phyloP scores from a whole-genome alignment of 2,329 filamentous ascomycete genomes.

The Phaeomoniella chlamydospora region DNA sequence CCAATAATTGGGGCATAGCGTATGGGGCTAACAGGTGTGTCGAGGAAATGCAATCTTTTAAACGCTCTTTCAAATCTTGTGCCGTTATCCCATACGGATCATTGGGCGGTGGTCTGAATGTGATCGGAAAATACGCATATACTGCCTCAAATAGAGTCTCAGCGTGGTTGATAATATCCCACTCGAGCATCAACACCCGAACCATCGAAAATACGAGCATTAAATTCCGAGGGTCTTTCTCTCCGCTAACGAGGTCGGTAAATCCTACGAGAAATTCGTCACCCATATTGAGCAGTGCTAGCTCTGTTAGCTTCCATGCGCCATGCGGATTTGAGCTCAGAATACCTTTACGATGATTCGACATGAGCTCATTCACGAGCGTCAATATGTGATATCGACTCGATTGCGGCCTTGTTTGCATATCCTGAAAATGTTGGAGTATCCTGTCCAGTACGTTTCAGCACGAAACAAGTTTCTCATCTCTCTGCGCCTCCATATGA shows the following conservation, averaged over 20 bases:
- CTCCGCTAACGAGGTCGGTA: conserved; percentile 50
- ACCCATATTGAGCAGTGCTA: conserved; percentile 40
- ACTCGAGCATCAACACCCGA: conserved; percentile 53
- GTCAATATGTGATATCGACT: conserved; percentile 50
- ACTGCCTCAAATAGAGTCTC: conserved; percentile 52
- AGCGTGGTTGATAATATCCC: conserved; percentile 45
- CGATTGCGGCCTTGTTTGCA: conserved; percentile 47
- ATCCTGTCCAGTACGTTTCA: conserved; percentile 18
- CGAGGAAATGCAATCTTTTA: conserved; percentile 50
- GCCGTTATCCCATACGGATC: conserved; percentile 57
- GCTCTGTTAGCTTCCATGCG: conserved; percentile 6
- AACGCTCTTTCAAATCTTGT: conserved; percentile 49
- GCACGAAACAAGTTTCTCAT: conserved; percentile 3
- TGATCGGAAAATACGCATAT: conserved; percentile 61
- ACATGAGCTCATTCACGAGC: conserved; percentile 47
- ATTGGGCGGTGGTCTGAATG: conserved; percentile 53
- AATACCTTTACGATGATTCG: conserved; percentile 42
- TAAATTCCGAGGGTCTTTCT: conserved; percentile 55
- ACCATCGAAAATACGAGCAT: conserved; percentile 58
- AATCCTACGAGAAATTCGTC: conserved; percentile 47
- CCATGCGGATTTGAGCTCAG: conserved; percentile 1
- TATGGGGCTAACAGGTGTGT: conserved; percentile 50
- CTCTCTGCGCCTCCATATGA: too few species aligned
- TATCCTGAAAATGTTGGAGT: conserved; percentile 38
- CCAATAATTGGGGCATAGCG: conserved; percentile 51